Evolutionary conservation across 2,329 filamentous ascomycete species (phyloP), one percentile per base, ranked within the genome.

Genomic region (Hymenoscyphus linearis): DNA sequence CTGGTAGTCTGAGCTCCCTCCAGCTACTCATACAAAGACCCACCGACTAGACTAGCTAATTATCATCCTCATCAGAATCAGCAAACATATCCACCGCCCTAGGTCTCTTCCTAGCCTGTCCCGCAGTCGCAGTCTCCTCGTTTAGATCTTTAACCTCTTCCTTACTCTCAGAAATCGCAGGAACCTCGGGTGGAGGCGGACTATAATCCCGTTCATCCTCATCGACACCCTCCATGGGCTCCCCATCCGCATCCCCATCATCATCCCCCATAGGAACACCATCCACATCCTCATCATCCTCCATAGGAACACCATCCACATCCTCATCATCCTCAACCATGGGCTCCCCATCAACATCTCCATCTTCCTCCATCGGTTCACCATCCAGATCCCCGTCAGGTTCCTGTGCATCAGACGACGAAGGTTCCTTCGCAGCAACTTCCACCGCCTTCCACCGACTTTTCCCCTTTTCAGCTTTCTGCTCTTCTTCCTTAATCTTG

Each of bases 1-100:
- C 31, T 31, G 31, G 31, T 31, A 4, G 10, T 31, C 3, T 9
- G 31, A 31, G 31, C 31, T 31, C 6, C 6, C 31, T 31, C n/a
- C n/a, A n/a, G 31, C 31, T 50, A 50, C 44, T 50, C 44, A 13
- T 50, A 50, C 22, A 50, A 50, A 50, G 37, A 31, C 31, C 31
- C 4, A 31, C 31, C 31, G 6, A 31, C 5, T 16, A n/a, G 22
- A 3, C 40, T 7, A 44, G n/a, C 44, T 50, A 50, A 50, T 50
- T 50, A 25, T 50, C 44, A 50, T 69, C 67, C 36, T 73, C 71
- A 62, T 69, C 82, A 67, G 87, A 89, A 73, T 89, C 88, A 12
- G 88, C 90, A 82, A 95, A 96, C 90, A 95, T 93, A 71, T 95
- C 90, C 67, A 89, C 89, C 4, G 90, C 90, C 67, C 86, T 85